Conservation (phyloP, 1,284 basidiomycete species). For the Boletus semigastroideus region DNA sequence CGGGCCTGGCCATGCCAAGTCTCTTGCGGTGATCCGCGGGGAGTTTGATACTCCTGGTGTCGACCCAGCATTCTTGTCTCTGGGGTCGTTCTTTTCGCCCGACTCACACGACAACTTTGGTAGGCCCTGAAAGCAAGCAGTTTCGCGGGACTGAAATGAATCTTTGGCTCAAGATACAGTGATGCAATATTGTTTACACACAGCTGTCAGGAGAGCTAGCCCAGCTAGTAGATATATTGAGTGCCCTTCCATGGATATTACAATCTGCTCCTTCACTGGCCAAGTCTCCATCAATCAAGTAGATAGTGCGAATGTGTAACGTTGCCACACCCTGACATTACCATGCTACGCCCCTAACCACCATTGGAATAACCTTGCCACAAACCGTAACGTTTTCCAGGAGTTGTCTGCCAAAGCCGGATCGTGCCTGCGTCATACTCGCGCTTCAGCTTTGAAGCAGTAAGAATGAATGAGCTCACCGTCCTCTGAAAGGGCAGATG, state of each 20-base stretch:
- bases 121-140: too few species aligned
- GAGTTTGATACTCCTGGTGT: too few species aligned
- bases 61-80: too few species aligned
- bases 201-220: too few species aligned
- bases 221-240: too few species aligned
- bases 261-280: slow-evolving; percentile 14
- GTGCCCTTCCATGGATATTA: slow-evolving; percentile 10
- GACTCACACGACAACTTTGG: too few species aligned
- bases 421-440: slow-evolving; percentile 67
- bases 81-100: too few species aligned
- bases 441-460: slow-evolving; percentile 6
- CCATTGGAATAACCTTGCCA: slow-evolving; percentile 77
- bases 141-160: too few species aligned
- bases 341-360: slow-evolving; percentile 30
- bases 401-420: slow-evolving; percentile 93
- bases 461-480: slow-evolving; percentile 43
- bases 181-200: too few species aligned
- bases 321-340: slow-evolving; percentile 7
- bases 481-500: slow-evolving; percentile 54
- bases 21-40: too few species aligned
- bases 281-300: slow-evolving; percentile 13
- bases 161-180: too few species aligned
- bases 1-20: too few species aligned
- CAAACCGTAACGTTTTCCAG: slow-evolving; percentile 89
- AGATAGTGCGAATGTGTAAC: slow-evolving; percentile 11